phyloP scores from a whole-genome alignment of 345 rosid genomes.

The Turritis glabra region DNA sequence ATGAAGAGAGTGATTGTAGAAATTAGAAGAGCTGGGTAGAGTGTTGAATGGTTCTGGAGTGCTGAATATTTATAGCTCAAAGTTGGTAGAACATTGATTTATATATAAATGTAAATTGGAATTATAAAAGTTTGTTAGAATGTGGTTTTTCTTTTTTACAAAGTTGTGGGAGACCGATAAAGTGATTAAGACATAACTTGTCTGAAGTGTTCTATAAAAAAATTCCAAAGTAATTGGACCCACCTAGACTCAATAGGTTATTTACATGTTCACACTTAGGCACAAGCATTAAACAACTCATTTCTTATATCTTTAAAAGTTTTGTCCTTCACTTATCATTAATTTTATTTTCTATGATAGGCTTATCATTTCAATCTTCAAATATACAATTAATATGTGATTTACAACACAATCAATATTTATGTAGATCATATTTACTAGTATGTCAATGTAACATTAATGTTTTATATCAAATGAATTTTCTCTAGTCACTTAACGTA shows the following conservation, averaged over 20 bases:
- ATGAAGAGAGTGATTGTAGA: slow-evolving; percentile 16
- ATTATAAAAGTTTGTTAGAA: background rate
- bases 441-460: background rate
- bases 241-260: slow-evolving; percentile 36
- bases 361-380: background rate
- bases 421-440: background rate
- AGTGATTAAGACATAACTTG: slow-evolving; percentile 60
- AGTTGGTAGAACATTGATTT: slow-evolving; percentile 16
- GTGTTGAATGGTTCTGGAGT: slow-evolving; percentile 21
- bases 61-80: slow-evolving; percentile 24
- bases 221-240: slow-evolving; percentile 53
- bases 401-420: background rate
- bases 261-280: slow-evolving; percentile 31
- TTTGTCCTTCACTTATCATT: background rate
- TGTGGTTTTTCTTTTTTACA: slow-evolving; percentile 12
- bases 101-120: background rate
- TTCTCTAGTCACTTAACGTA: background rate
- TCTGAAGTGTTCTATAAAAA: slow-evolving; percentile 39
- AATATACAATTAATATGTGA: background rate
- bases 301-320: background rate
- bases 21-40: slow-evolving; percentile 34
- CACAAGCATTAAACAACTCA: slow-evolving; percentile 11
- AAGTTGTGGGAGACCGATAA: slow-evolving; percentile 50
- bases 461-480: background rate
- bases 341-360: background rate